Conservation (phyloP, 148 eudicot species). For the Silene conica region DNA sequence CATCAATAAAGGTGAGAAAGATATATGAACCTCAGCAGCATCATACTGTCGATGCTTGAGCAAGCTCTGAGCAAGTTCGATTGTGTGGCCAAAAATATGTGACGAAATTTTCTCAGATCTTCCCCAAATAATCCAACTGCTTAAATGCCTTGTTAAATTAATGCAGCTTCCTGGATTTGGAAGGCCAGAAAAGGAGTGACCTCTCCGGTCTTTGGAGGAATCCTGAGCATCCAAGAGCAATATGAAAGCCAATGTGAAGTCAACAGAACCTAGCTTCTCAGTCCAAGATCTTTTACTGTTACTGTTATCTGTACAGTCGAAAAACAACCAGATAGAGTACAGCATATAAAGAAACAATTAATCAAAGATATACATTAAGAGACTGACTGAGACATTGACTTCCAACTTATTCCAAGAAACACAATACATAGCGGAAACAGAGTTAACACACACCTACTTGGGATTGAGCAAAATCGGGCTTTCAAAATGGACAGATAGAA, state of each 20-base stretch:
- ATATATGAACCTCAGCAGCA: slow-evolving; percentile 72
- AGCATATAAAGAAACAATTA: neutral
- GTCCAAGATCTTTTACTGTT: slow-evolving; percentile 55
- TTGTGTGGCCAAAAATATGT: slow-evolving; percentile 62
- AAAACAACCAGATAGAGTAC: slow-evolving; percentile 1
- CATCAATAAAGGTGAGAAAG: slow-evolving; percentile 10
- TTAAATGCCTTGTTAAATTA: slow-evolving; percentile 49
- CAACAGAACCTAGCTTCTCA: slow-evolving; percentile 73
- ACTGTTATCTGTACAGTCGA: slow-evolving; percentile 44
- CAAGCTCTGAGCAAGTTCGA: slow-evolving; percentile 63
- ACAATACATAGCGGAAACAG: neutral
- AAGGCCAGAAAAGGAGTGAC: slow-evolving; percentile 37
- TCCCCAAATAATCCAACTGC: slow-evolving; percentile 91
- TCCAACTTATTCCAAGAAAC: neutral
- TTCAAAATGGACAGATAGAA: neutral
- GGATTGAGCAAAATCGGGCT: neutral
- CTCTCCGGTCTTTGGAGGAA: slow-evolving; percentile 36
- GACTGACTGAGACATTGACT: neutral
- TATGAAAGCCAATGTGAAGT: slow-evolving; percentile 68
- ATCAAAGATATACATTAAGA: neutral
- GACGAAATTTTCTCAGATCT: slow-evolving; percentile 45
- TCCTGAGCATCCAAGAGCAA: slow-evolving; percentile 42
- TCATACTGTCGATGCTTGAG: slow-evolving; percentile 74
- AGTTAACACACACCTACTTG: neutral
- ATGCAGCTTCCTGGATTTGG: slow-evolving; percentile 50